Evolutionary conservation across 768 basidiomycete species (phyloP).

Genomic region (Panaeolus papilionaceus): DNA sequence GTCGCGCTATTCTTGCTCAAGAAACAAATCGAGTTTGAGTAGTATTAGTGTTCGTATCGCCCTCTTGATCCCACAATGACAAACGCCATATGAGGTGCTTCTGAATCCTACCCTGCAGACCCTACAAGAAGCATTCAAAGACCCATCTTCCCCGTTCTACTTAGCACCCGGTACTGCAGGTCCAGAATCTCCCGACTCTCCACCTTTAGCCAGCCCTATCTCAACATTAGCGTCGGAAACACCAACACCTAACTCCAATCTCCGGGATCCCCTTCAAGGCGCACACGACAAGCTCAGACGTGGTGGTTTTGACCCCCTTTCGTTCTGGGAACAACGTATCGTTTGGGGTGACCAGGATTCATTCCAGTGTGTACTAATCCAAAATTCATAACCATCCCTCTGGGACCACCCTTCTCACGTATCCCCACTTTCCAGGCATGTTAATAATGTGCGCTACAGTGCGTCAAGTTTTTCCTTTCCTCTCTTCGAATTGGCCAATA

Average conservation of each 20-base stretch:
- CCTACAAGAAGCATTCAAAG: conserved; percentile 66
- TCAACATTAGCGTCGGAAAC: conserved; percentile 22
- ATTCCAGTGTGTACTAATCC: conserved; percentile 63
- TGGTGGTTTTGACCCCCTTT: conserved; percentile 63
- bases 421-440: conserved; percentile 55
- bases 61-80: not conserved
- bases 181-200: conserved; percentile 63
- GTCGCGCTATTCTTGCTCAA: conserved; percentile 2
- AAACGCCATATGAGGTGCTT: conserved; percentile 4
- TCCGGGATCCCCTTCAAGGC: conserved; percentile 36
- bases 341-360: conserved; percentile 84
- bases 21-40: not conserved
- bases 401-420: conserved; percentile 14
- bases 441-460: conserved; percentile 82
- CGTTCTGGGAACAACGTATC: conserved; percentile 82
- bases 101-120: conserved; percentile 42
- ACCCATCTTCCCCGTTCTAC: conserved; percentile 71
- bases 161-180: conserved; percentile 64
- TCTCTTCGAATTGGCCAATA: not conserved
- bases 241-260: conserved; percentile 5
- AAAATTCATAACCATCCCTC: not conserved
- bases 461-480: conserved; percentile 26
- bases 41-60: conserved; percentile 3
- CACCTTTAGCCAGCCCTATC: conserved; percentile 24
- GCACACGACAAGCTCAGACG: conserved; percentile 48